Evolutionary conservation across 1,284 basidiomycete species (phyloP).

Genomic region (Dichomitus squalens): DNA sequence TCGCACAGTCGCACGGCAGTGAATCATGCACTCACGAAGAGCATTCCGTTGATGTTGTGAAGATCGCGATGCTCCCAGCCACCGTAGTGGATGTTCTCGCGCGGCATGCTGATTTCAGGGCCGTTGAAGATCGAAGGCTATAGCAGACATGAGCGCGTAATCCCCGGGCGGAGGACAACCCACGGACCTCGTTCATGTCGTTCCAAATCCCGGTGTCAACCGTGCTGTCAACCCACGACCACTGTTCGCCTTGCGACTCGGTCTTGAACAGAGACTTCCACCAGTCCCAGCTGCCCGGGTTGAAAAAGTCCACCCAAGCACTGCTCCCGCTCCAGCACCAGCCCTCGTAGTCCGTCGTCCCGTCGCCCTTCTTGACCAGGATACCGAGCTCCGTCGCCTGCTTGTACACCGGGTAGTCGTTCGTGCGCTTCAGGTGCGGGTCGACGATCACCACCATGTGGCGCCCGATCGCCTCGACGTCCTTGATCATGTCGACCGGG

Average conservation of each 20-base stretch:
- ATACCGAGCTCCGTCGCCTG: constrained; percentile 81
- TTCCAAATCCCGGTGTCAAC: constrained; percentile 93
- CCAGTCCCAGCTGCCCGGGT: constrained; percentile 89
- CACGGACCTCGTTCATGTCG: constrained; percentile 92
- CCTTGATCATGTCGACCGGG: constrained; percentile 91
- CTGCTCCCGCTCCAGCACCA: constrained; percentile 98
- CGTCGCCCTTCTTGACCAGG: constrained; percentile 80
- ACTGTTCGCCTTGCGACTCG: constrained; percentile 48
- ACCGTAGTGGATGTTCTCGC: constrained; percentile 88
- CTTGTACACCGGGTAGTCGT: constrained; percentile 84
- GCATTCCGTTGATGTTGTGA: constrained; percentile 93
- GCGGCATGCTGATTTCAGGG: constrained; percentile 97
- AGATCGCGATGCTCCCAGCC: constrained; percentile 99
- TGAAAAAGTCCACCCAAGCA: constrained; percentile 98
- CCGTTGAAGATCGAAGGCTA: constrained; percentile 97
- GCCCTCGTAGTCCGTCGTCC: constrained; percentile 89
- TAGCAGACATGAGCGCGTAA: not conserved
- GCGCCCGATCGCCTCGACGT: constrained; percentile 82
- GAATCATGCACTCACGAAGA: constrained; percentile 55
- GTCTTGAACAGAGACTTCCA: constrained; percentile 87
- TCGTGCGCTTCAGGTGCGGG: constrained; percentile 89
- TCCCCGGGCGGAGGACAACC: not conserved
- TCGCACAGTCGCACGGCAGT: no score
- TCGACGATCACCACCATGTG: constrained; percentile 99
- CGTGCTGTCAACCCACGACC: constrained; percentile 78